Percentiles rank a stretch among this genome's conserved stretches.
Evolutionary conservation across 192 early-diverging fungal genomes (phyloP).

Genomic region (Coemansia sp.): DNA sequence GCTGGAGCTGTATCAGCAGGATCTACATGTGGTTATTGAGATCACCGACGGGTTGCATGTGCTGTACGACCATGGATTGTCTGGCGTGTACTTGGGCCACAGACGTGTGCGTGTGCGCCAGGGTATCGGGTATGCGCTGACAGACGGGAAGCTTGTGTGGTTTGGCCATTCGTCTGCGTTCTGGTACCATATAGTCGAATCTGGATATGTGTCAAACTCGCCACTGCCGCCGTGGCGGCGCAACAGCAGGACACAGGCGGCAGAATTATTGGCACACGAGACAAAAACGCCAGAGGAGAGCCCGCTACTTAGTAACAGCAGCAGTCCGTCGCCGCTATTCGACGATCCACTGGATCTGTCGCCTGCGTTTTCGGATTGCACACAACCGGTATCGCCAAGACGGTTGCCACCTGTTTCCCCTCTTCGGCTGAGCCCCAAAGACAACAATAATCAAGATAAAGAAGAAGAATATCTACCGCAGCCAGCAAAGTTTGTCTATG

Average conservation of each 20-base stretch:
- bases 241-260: not conserved
- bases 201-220: slow-evolving; percentile 11
- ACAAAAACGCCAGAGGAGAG: not conserved
- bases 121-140: slow-evolving; percentile 22
- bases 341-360: not conserved
- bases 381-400: slow-evolving; percentile 37
- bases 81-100: slow-evolving; percentile 26
- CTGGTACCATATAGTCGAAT: slow-evolving; percentile 35
- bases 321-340: slow-evolving; percentile 9
- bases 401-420: slow-evolving; percentile 9
- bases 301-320: not conserved
- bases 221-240: slow-evolving; percentile 44
- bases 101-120: slow-evolving; percentile 7
- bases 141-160: slow-evolving; percentile 42
- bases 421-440: not conserved
- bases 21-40: slow-evolving; percentile 15
- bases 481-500: slow-evolving; percentile 32
- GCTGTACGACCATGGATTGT: slow-evolving; percentile 6
- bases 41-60: slow-evolving; percentile 26
- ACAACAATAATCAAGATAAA: not conserved
- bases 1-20: not conserved
- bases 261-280: not conserved
- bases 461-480: slow-evolving; percentile 18
- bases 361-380: not conserved
- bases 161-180: slow-evolving; percentile 15